These are phyloP conservation scores for Platanus orientalis DNA, from an alignment of 164 flowering plant species.

Conservation along the genomic window DNA sequence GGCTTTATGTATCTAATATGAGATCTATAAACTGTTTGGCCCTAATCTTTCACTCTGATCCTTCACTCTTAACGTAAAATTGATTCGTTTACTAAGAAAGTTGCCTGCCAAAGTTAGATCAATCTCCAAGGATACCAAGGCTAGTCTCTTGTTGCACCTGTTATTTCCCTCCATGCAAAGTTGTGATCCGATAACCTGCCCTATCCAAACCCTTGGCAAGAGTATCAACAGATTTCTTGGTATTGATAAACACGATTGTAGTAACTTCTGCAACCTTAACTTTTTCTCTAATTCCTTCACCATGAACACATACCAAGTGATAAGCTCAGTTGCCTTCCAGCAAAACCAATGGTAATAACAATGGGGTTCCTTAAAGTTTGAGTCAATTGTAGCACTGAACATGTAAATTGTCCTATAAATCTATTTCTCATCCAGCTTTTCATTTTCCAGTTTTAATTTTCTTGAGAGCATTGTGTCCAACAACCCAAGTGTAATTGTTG, in stretches of 20 bases:
- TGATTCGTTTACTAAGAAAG: too few species aligned
- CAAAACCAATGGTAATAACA: constrained; percentile 89
- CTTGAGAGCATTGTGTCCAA: constrained; percentile 93
- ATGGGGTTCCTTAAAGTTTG: constrained; percentile 88
- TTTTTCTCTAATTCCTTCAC: constrained; percentile 73
- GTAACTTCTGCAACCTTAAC: constrained; percentile 55
- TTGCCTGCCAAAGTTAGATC: too few species aligned
- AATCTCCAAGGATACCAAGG: too few species aligned
- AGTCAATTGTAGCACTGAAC: constrained; percentile 98
- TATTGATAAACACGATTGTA: constrained; percentile 82
- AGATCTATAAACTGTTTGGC: too few species aligned
- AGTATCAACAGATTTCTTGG: constrained; percentile 69
- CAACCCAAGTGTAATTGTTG: too few species aligned
- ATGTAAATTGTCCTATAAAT: constrained; percentile 88
- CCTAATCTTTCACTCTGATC: too few species aligned
- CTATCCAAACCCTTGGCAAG: constrained; percentile 69
- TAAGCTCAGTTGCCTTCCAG: constrained; percentile 82
- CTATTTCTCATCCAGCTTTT: constrained; percentile 81
- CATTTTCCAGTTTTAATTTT: constrained; percentile 86
- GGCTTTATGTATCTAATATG: too few species aligned
- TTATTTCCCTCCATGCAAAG: constrained; percentile 89
- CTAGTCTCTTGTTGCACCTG: constrained; percentile 92
- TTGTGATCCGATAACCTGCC: constrained; percentile 68
- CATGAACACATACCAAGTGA: constrained; percentile 75
- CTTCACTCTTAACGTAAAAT: too few species aligned